Evolutionary conservation across 2,329 filamentous ascomycete species (phyloP), one percentile per base, ranked within the genome.

Genomic region (Phyllosticta citribraziliensis): DNA sequence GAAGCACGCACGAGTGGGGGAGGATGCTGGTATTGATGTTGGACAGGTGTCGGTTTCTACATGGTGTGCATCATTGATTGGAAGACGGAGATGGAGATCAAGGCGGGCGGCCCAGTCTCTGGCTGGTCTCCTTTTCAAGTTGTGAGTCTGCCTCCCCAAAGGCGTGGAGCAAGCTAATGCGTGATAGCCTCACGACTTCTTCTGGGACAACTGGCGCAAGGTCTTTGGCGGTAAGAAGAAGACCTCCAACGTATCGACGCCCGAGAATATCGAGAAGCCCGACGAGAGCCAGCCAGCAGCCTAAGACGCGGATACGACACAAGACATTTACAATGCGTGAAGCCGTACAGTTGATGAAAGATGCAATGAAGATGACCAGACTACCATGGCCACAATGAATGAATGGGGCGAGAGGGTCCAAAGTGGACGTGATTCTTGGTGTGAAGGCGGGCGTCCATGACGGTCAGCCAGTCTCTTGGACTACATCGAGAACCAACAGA

Each of bases 11-110:
- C 14, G 2, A n/a, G 14, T n/a, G 17, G 14, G 17, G 4, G 17
- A 47, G 12, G 40, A 58, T 17, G 12, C 8, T 14, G 17, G 27
- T n/a, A 71, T 54, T 76, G 70, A 66, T 10, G 10, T 12, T 24
- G 66, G 76, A 9, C 67, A 52, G 63, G 55, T 47, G 40, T 47
- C 40, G 40, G 40, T 47, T 47, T 47, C 40, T 47, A 47, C 40
- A 47, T 47, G 40, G 40, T 47, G 40, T 47, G 40, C 40, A 47
- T 47, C n/a, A 14, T 47, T 17, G 40, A 47, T 47, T 47, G 40
- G 40, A 47, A 47, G 40, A 47, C 40, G 40, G 40, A 47, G 14
- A 47, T 47, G 14, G 40, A 47, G 14, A 47, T 47, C 14, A 47
- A 47, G 40, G 40, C 40, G 4, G 40, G 40, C n/a, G 40, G 40